Conservation (phyloP, 192 early-diverging fungal species). For the Globomyces pollinis-pini region DNA sequence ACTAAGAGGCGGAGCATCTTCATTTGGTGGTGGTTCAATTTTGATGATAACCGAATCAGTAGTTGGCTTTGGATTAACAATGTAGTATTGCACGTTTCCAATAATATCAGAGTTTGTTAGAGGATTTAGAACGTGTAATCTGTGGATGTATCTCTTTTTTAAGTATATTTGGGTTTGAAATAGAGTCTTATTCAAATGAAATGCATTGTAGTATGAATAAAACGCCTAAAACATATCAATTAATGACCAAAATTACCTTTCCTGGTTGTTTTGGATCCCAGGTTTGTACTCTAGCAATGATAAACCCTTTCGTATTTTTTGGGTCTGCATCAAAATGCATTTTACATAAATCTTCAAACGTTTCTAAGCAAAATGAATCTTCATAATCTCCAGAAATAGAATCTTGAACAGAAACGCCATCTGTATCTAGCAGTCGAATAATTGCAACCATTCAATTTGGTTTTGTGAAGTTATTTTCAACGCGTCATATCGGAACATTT, state of each 20-base stretch:
- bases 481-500: too few relatives aligned
- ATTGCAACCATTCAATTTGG: conserved; percentile 22
- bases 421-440: conserved; percentile 46
- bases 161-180: conserved; percentile 60
- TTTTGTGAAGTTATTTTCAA: background rate
- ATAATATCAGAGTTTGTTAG: conserved; percentile 61
- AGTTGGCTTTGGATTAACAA: conserved; percentile 25
- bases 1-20: background rate
- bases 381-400: conserved; percentile 53
- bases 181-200: conserved; percentile 54
- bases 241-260: conserved; percentile 19
- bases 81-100: conserved; percentile 57
- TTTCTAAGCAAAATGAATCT: conserved; percentile 53
- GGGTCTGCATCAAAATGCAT: conserved; percentile 34
- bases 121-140: conserved; percentile 58
- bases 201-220: conserved; percentile 56
- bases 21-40: background rate
- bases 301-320: conserved; percentile 39
- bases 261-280: conserved; percentile 58
- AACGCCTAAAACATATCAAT: conserved; percentile 6
- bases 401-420: conserved; percentile 41
- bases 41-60: background rate
- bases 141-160: conserved; percentile 54
- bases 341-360: conserved; percentile 43
- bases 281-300: conserved; percentile 55